These are phyloP conservation scores for Calcarisporium arbuscula DNA, from an alignment of 2,329 filamentous ascomycete species.

Conservation along the genomic window DNA sequence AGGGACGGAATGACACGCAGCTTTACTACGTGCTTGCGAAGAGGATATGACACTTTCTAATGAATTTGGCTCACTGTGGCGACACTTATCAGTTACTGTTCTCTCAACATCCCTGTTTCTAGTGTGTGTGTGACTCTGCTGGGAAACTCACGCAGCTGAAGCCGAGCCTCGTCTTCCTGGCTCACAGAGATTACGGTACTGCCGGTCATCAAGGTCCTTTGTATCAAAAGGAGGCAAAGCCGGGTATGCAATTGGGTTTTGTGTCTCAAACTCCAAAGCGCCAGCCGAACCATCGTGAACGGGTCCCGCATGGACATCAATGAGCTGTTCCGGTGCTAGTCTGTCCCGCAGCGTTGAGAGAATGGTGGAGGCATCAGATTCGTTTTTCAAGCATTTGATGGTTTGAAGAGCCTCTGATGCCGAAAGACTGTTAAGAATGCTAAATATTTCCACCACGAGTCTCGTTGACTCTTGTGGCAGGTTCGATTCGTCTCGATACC, in stretches of 20 bases:
- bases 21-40: too few species aligned
- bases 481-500: slow-evolving; percentile 12
- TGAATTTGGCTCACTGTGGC: too few species aligned
- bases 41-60: too few species aligned
- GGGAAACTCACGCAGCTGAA: too few species aligned
- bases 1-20: too few species aligned
- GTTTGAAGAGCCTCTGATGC: slow-evolving; percentile 13
- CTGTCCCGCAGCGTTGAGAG: slow-evolving; percentile 13
- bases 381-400: slow-evolving; percentile 13
- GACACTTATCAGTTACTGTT: too few species aligned
- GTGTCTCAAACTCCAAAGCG: slow-evolving; percentile 1
- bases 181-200: too few species aligned
- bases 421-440: slow-evolving; percentile 16
- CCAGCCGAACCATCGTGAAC: slow-evolving; percentile 2
- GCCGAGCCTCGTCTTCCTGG: too few species aligned
- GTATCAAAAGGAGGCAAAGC: not conserved
- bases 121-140: too few species aligned
- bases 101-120: too few species aligned
- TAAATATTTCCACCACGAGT: slow-evolving; percentile 15
- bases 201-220: too few species aligned
- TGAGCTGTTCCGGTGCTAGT: not conserved
- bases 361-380: slow-evolving; percentile 14
- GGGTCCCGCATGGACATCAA: not conserved
- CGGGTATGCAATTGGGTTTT: slow-evolving; percentile 6
- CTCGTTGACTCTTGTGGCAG: slow-evolving; percentile 6